phyloP scores from a whole-genome alignment of 2,329 filamentous ascomycete genomes.

The Cladophialophora bantiana region DNA sequence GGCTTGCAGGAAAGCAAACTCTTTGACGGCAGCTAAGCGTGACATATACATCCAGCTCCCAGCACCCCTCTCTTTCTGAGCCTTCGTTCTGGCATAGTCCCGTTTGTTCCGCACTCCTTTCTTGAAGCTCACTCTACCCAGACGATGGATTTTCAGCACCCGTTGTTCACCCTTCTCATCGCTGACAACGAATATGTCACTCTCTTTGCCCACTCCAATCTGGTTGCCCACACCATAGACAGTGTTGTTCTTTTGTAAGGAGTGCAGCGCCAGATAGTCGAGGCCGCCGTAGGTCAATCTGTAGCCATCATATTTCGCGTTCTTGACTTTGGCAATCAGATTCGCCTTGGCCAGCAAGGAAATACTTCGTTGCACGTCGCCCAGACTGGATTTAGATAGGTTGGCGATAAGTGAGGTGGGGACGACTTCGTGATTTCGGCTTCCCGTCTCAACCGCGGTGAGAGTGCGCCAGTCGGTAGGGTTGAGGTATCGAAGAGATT shows the following conservation, averaged over 20 bases:
- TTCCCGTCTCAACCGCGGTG: constrained; percentile 88
- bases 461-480: constrained; percentile 95
- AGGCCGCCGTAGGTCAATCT: constrained; percentile 94
- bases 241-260: constrained; percentile 77
- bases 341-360: constrained; percentile 90
- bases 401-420: constrained; percentile 88
- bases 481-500: constrained; percentile 89
- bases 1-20: constrained; percentile 92
- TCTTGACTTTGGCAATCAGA: constrained; percentile 90
- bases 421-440: constrained; percentile 96
- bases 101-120: constrained; percentile 88
- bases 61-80: constrained; percentile 55
- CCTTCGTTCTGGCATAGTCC: constrained; percentile 82
- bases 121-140: constrained; percentile 95
- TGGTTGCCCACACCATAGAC: constrained; percentile 94
- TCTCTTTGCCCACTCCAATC: constrained; percentile 96
- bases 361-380: constrained; percentile 80
- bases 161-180: constrained; percentile 76
- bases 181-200: constrained; percentile 93
- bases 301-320: constrained; percentile 97
- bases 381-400: constrained; percentile 76
- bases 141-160: constrained; percentile 93
- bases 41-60: constrained; percentile 99
- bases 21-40: constrained; percentile 87
- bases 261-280: constrained; percentile 95